phyloP scores from a whole-genome alignment of 306 rosid species.

The Luffa acutangula region DNA sequence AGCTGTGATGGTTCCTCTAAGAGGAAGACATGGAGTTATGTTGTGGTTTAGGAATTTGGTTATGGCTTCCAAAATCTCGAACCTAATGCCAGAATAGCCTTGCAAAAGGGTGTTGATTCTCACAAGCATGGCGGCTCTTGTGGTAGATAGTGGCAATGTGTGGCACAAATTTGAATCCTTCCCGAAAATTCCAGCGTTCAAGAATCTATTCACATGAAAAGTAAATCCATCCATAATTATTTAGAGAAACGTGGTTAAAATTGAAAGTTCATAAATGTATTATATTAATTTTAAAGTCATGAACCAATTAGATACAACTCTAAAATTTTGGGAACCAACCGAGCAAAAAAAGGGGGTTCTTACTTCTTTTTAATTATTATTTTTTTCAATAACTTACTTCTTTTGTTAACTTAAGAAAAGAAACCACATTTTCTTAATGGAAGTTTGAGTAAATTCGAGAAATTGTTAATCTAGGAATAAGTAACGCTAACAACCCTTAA shows the following conservation, averaged over 20 bases:
- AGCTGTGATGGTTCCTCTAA: slow-evolving; percentile 71
- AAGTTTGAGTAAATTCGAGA: not conserved
- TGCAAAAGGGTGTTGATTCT: slow-evolving; percentile 87
- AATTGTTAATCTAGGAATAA: not conserved
- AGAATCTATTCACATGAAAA: slow-evolving; percentile 34
- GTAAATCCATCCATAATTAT: not conserved
- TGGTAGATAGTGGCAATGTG: slow-evolving; percentile 49
- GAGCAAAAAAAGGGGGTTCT: too few species aligned
- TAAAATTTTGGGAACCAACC: not conserved
- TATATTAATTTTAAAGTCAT: not conserved
- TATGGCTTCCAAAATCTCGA: slow-evolving; percentile 72
- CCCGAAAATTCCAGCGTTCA: slow-evolving; percentile 86
- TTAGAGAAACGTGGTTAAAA: not conserved
- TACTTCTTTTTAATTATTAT: too few species aligned
- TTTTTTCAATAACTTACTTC: too few species aligned
- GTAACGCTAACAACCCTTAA: not conserved
- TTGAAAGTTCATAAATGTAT: too few species aligned
- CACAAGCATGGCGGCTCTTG: slow-evolving; percentile 87
- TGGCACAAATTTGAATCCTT: slow-evolving; percentile 42
- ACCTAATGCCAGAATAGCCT: slow-evolving; percentile 87
- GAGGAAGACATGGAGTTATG: slow-evolving; percentile 79
- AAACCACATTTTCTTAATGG: not conserved
- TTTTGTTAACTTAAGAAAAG: not conserved
- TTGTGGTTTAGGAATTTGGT: slow-evolving; percentile 57
- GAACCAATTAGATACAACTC: not conserved